Evolutionary conservation across 192 early-diverging fungal genomes (phyloP), one percentile per base, ranked within the genome.

Genomic region (Coemansia guatemalensis): DNA sequence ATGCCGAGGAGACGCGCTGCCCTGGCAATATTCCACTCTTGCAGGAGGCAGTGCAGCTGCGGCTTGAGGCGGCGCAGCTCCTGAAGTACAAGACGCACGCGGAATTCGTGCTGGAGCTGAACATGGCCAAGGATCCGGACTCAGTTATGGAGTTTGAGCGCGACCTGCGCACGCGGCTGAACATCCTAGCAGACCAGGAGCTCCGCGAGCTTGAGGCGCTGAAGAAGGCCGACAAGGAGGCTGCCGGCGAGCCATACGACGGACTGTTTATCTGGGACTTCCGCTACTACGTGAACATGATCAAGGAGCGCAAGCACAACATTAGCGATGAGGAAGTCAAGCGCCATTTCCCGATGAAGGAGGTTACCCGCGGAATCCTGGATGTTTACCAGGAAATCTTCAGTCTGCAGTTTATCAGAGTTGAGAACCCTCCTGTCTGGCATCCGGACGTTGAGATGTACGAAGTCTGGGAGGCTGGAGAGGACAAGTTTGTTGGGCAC

Each of bases 281-380:
- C 56, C 78, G 77, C 49, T 95, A 88, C 74, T 94, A 92, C 62
- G 67, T 85, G 49, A 88, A 86, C 55, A 75, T 88, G 58, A 62
- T 92, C 41, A 81, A 90, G 60, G 88, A 92, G 75, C 83, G 83
- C 44, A 77, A 88, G 63, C 91, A 90, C 69, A 67, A 84, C n/a
- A 86, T 95, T 53, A 88, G 89, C 60, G 82, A 91, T 56, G 87
- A 93, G 59, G 73, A 85, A 47, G 87, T 93, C 74, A 92, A 92
- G 69, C 75, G 91, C 66, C 93, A 91, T 65, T 91, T 93, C 64
- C 81, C 84, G n/a, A 81, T 90, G 68, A 78, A 81, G 60, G 68
- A 64, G 63, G 89, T 85, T 32, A 89, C 84, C 26, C 62, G 78
- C 59, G 88, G 85, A 59, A 86, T 93, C 75, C 75, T 93, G 25